A percentile compares a stretch with the other conserved stretches of the same genome.
Evolutionary conservation across 805 yeast species (phyloP).

Genomic region (Priceomyces fermenticarens): DNA sequence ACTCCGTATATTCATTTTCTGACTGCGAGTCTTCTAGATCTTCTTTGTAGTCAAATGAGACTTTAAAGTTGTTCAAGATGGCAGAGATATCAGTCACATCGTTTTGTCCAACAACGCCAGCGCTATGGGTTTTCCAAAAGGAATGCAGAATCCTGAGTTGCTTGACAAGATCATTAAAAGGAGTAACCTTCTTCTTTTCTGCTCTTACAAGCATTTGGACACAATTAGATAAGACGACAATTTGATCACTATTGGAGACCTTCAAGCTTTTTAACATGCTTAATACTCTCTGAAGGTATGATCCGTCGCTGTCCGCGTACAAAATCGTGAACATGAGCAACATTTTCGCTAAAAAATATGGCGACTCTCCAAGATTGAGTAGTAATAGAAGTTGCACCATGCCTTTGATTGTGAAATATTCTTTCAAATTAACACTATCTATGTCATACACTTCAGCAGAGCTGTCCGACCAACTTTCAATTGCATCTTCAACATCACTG

Average conservation of each 20-base stretch:
- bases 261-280: constrained; percentile 17
- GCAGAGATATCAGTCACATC: background rate
- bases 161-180: constrained; percentile 3
- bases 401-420: constrained; percentile 13
- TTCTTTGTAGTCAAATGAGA: constrained; percentile 1
- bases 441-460: constrained; percentile 2
- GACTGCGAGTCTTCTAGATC: too few relatives aligned
- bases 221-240: constrained; percentile 17
- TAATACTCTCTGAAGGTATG: constrained; percentile 14
- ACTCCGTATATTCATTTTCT: too few relatives aligned
- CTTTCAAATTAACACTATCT: constrained; percentile 4
- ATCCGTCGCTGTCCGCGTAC: constrained; percentile 13
- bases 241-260: constrained; percentile 13
- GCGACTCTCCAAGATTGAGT: constrained; percentile 27
- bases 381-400: constrained; percentile 14
- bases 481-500: constrained; percentile 15
- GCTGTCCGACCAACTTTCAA: constrained; percentile 16
- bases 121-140: constrained; percentile 1
- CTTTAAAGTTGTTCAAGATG: background rate
- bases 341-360: constrained; percentile 19
- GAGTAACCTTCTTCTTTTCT: background rate
- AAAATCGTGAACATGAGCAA: constrained; percentile 20
- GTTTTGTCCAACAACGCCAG: background rate
- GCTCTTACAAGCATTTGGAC: constrained; percentile 19
- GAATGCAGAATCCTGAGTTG: constrained; percentile 1